phyloP scores from a whole-genome alignment of 345 rosid species.

The Crucihimalaya himalaica region DNA sequence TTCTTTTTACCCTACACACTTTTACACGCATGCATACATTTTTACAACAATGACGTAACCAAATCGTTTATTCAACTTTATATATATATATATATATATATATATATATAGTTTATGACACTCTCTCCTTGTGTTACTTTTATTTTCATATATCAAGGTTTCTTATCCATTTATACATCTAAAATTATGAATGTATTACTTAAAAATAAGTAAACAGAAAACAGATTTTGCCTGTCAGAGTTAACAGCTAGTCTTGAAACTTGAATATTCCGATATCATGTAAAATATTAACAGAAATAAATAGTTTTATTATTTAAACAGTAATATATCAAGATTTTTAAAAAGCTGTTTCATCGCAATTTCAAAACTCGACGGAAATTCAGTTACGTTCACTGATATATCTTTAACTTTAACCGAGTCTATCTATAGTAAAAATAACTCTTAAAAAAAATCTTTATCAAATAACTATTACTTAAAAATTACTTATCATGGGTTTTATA shows the following conservation, averaged over 20 bases:
- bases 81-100: no score
- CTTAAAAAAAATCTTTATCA: no score
- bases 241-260: slow-evolving; percentile 33
- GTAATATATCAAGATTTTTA: no score
- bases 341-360: background rate
- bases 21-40: no score
- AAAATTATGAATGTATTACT: background rate
- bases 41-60: no score
- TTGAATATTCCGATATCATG: slow-evolving; percentile 15
- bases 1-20: no score
- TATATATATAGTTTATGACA: no score
- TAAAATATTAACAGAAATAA: background rate
- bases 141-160: background rate
- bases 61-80: no score
- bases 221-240: slow-evolving; percentile 28
- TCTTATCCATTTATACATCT: slow-evolving; percentile 15
- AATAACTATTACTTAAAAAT: background rate
- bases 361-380: background rate
- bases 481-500: background rate
- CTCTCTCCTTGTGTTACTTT: background rate
- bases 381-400: background rate
- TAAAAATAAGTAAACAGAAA: background rate
- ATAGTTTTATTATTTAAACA: background rate
- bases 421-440: background rate
- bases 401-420: background rate